phyloP scores from a whole-genome alignment of 768 basidiomycete species.

The Lepiota venenata region DNA sequence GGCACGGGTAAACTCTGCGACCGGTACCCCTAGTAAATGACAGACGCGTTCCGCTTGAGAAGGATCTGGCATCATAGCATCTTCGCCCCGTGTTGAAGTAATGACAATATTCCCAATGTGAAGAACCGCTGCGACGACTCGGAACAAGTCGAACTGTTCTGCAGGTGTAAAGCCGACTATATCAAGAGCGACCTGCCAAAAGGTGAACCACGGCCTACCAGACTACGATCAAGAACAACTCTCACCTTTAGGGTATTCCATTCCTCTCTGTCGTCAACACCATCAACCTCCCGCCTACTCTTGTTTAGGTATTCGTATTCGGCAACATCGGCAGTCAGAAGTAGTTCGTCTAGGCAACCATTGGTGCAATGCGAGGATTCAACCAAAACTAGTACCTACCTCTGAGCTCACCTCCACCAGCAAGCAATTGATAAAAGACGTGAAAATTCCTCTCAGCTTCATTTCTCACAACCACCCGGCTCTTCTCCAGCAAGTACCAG shows the following conservation, averaged over 20 bases:
- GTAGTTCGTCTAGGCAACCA: constrained; percentile 52
- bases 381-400: constrained; percentile 37
- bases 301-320: constrained; percentile 92
- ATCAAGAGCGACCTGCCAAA: constrained; percentile 73
- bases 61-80: constrained; percentile 72
- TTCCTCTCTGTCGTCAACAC: constrained; percentile 88
- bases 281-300: constrained; percentile 89
- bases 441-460: constrained; percentile 93
- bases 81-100: constrained; percentile 73
- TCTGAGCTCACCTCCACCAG: constrained; percentile 67
- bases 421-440: constrained; percentile 93
- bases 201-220: constrained; percentile 8
- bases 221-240: not conserved
- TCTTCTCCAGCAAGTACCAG: constrained; percentile 99
- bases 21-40: constrained; percentile 85
- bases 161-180: constrained; percentile 81
- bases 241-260: constrained; percentile 77
- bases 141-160: constrained; percentile 92
- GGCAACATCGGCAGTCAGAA: constrained; percentile 70
- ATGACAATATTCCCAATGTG: constrained; percentile 94
- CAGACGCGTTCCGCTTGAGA: constrained; percentile 89
- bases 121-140: constrained; percentile 89
- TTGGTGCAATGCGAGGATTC: constrained; percentile 6
- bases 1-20: constrained; percentile 84
- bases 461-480: constrained; percentile 84